Percentiles rank a stretch among this genome's conserved stretches.
These are phyloP conservation scores for Exserohilum rostratum DNA, from an alignment of 2,329 filamentous ascomycete genomes.

Conservation along the genomic window DNA sequence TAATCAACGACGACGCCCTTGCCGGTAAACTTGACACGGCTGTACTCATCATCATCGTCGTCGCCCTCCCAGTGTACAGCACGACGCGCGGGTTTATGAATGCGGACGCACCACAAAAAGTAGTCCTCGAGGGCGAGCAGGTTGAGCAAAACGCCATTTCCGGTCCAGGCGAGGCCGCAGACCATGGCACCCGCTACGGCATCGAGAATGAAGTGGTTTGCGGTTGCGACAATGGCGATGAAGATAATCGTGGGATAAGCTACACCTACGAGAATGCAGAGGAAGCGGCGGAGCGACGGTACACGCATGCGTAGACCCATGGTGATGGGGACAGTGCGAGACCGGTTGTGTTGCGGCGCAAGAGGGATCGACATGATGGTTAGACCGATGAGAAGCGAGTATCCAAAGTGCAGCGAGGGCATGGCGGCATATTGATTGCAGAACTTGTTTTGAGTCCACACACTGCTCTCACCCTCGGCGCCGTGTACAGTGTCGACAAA, in stretches of 20 bases:
- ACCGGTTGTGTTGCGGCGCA: constrained; percentile 58
- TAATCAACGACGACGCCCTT: constrained; percentile 29
- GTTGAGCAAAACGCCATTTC: constrained; percentile 64
- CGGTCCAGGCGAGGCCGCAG: constrained; percentile 67
- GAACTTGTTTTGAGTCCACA: constrained; percentile 75
- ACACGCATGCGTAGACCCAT: constrained; percentile 46
- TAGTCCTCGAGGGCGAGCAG: constrained; percentile 70
- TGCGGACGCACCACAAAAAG: constrained; percentile 66
- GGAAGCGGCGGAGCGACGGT: constrained; percentile 58
- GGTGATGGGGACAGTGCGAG: constrained; percentile 37
- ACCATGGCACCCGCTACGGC: constrained; percentile 71
- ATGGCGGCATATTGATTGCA: constrained; percentile 81
- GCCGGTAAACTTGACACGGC: constrained; percentile 11
- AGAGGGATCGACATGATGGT: constrained; percentile 72
- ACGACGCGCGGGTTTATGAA: constrained; percentile 64
- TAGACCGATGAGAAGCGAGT: constrained; percentile 73
- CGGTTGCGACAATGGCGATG: constrained; percentile 71
- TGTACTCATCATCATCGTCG: constrained; percentile 25
- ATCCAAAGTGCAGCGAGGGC: constrained; percentile 78
- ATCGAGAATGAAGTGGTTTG: constrained; percentile 75
- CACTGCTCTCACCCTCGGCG: constrained; percentile 65
- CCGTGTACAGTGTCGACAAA: constrained; percentile 67
- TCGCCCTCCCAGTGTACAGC: constrained; percentile 24
- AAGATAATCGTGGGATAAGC: constrained; percentile 70
- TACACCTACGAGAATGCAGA: constrained; percentile 60